Evolutionary conservation across 225 moss, liverwort and hornwort species (phyloP).

Genomic region (Ulota crispa): DNA sequence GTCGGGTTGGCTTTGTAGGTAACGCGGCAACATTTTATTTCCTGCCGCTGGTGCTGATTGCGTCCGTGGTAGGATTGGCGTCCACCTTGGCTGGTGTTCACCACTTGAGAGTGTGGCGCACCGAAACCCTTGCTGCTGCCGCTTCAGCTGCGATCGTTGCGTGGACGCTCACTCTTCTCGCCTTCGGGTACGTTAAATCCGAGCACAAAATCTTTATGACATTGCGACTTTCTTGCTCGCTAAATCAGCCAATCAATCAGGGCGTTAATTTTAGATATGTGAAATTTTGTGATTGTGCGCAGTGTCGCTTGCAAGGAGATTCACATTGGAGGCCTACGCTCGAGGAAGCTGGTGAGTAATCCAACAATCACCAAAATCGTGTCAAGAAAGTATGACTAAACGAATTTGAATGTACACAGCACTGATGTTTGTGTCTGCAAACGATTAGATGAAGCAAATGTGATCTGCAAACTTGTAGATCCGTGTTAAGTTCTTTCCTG

Average conservation of each 20-base stretch:
- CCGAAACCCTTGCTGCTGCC: conserved; percentile 52
- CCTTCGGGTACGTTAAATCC: conserved; percentile 39
- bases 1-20: conserved; percentile 21
- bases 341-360: conserved; percentile 43
- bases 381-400: background rate
- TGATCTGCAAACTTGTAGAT: background rate
- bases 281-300: conserved; percentile 5
- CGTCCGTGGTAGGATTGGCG: conserved; percentile 55
- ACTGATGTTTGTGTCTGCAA: background rate
- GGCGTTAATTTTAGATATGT: background rate
- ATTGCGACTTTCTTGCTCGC: background rate
- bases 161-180: conserved; percentile 59
- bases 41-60: conserved; percentile 55
- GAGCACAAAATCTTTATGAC: background rate
- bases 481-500: background rate
- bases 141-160: conserved; percentile 46
- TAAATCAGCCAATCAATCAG: background rate
- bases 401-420: background rate
- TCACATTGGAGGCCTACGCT: conserved; percentile 43
- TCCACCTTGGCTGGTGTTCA: conserved; percentile 55
- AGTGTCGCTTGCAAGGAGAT: conserved; percentile 61
- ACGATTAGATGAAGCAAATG: background rate
- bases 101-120: conserved; percentile 54
- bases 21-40: conserved; percentile 60
- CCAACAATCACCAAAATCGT: background rate